Base-by-base conservation (phyloP, 2,329 filamentous ascomycete species). In the Nemania serpens region DNA sequence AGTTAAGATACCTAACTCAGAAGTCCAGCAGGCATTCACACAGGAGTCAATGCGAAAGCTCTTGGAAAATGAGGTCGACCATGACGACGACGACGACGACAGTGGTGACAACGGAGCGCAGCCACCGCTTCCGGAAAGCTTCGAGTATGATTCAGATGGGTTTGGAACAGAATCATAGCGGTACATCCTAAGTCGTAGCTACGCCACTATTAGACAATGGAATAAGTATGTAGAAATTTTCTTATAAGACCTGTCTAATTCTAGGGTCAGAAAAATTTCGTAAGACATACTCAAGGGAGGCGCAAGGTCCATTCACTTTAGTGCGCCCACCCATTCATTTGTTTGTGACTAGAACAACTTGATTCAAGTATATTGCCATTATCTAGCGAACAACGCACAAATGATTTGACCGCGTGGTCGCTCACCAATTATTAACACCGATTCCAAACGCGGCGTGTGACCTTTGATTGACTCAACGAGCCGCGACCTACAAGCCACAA, bases 141-240 rank as follows among this genome's bases (percentile, higher is more conserved):
- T 73, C 39, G 69, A 71, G 34, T 73, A 73, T 49, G 64, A 71
- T 54, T 71, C 71, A 25, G 70, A 68, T 17, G 55, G 55, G 50
- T 66, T 67, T n/a, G 66, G 58, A 25, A 69, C 66, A 41, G 71
- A 77, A 13, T 46, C 29, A 43, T 58, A 20, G 46, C 9, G 5
- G 37, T 43, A 45, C 18, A 12, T 11, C 22, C 13, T 25, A 25
- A 47, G 39, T 37, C 13, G 33, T 12, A 33, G 25, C 18, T 33
- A 18, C n/a, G n/a, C n/a, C n/a, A 4, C 25, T 29, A 29, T 29
- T 7, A 7, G 7, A 29, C 25, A 20, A 45, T 42, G 48, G 33
- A 22, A 50, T 39, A 48, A 48, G 18, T 22, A 39, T 33, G 17
- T 36, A 37, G 20, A 17, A 22, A 41, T 36, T 46, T 42, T 13